These are phyloP conservation scores for Rutstroemia sydowiana DNA, from an alignment of 2,329 filamentous ascomycete genomes.

Conservation along the genomic window DNA sequence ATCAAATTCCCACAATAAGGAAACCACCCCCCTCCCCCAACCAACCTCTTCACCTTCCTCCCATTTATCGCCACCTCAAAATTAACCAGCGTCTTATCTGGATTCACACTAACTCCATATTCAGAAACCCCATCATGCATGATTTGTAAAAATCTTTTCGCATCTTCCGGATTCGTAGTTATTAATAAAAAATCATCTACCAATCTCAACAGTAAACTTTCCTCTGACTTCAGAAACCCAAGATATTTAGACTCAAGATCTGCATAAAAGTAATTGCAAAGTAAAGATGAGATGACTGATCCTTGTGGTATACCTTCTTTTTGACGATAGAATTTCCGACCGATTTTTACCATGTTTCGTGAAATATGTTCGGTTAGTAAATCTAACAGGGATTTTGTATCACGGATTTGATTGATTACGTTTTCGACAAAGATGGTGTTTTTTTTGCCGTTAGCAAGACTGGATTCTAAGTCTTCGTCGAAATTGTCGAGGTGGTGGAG, in stretches of 20 bases:
- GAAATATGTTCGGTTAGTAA: constrained; percentile 74
- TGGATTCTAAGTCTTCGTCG: constrained; percentile 22
- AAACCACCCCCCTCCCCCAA: constrained; percentile 44
- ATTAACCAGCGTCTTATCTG: constrained; percentile 75
- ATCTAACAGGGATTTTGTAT: constrained; percentile 53
- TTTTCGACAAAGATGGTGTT: constrained; percentile 72
- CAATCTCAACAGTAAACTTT: constrained; percentile 68
- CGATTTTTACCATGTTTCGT: constrained; percentile 79
- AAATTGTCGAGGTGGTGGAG: constrained; percentile 26
- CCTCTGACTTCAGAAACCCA: constrained; percentile 50
- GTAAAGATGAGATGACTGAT: constrained; percentile 73
- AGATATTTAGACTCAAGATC: constrained; percentile 69
- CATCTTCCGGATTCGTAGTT: constrained; percentile 60
- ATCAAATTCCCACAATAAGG: constrained; percentile 85
- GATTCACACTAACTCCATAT: constrained; percentile 75
- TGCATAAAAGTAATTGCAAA: constrained; percentile 96
- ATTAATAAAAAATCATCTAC: constrained; percentile 93
- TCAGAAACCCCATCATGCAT: constrained; percentile 75
- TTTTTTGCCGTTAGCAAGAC: constrained; percentile 35
- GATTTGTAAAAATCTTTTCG: constrained; percentile 61
- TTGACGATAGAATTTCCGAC: constrained; percentile 82
- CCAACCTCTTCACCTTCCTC: constrained; percentile 42
- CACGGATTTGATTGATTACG: constrained; percentile 49
- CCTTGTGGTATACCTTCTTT: constrained; percentile 88
- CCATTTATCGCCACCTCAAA: constrained; percentile 60